Evolutionary conservation across 306 rosid genomes (phyloP).

Genomic region (Vigna reflexopilosa): DNA sequence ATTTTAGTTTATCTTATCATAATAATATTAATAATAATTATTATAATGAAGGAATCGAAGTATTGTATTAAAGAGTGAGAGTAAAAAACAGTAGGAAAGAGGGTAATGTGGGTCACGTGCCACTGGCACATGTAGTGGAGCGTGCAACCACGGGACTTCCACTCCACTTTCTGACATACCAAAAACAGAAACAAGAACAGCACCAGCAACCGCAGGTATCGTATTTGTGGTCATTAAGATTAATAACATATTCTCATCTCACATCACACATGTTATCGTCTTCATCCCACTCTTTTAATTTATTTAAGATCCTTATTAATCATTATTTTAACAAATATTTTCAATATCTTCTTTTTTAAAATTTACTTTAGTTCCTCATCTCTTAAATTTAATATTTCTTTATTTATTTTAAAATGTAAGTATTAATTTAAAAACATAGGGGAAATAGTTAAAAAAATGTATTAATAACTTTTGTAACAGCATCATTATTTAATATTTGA

Average conservation of each 20-base stretch:
- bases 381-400: too few species aligned
- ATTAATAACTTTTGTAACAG: too few species aligned
- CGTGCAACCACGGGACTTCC: conserved; percentile 46
- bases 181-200: background rate
- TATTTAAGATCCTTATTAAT: background rate
- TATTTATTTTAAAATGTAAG: too few species aligned
- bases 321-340: too few species aligned
- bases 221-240: conserved; percentile 33
- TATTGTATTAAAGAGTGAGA: background rate
- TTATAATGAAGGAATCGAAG: too few species aligned
- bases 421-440: too few species aligned
- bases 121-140: conserved; percentile 35
- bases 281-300: background rate
- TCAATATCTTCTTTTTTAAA: too few species aligned
- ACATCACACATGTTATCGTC: background rate
- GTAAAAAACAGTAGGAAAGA: conserved; percentile 13
- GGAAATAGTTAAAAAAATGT: too few species aligned
- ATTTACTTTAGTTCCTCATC: too few species aligned
- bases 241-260: background rate
- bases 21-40: too few species aligned
- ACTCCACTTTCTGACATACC: conserved; percentile 41
- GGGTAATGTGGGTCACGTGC: conserved; percentile 60
- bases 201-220: background rate
- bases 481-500: background rate
- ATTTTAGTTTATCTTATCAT: too few species aligned